A percentile compares a stretch with the other conserved stretches of the same genome.
phyloP scores from a whole-genome alignment of 2,329 filamentous ascomycete species.

The Didymella pinodella region DNA sequence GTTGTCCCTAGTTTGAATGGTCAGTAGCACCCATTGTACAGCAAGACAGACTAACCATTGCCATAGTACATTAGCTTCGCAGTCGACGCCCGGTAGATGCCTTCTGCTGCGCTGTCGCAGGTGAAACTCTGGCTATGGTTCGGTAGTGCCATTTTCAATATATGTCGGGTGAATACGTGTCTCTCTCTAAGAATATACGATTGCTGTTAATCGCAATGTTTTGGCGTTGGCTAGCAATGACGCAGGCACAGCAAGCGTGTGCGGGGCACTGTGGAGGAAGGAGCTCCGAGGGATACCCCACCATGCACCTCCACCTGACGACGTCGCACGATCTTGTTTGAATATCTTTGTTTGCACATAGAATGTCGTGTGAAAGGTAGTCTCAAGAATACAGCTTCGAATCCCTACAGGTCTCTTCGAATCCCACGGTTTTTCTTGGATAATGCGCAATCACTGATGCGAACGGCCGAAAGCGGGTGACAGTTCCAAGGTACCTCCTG shows the following conservation, averaged over 20 bases:
- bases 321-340: background rate
- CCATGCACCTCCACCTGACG: background rate
- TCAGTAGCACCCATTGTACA: background rate
- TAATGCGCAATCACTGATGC: background rate
- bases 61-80: conserved; percentile 51
- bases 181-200: background rate
- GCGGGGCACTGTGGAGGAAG: conserved; percentile 6
- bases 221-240: conserved; percentile 1
- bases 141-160: conserved; percentile 41
- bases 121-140: conserved; percentile 35
- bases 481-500: background rate
- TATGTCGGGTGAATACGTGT: background rate
- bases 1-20: conserved; percentile 41
- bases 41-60: conserved; percentile 30
- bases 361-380: too few species aligned
- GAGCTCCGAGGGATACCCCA: background rate
- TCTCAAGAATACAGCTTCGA: background rate
- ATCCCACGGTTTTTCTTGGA: background rate
- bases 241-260: background rate
- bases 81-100: conserved; percentile 48
- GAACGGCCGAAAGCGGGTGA: background rate
- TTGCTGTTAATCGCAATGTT: background rate
- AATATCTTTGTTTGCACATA: background rate
- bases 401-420: background rate
- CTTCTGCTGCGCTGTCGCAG: conserved; percentile 44